Evolutionary conservation across 345 rosid genomes (phyloP).

Genomic region (Iberis pinnata): DNA sequence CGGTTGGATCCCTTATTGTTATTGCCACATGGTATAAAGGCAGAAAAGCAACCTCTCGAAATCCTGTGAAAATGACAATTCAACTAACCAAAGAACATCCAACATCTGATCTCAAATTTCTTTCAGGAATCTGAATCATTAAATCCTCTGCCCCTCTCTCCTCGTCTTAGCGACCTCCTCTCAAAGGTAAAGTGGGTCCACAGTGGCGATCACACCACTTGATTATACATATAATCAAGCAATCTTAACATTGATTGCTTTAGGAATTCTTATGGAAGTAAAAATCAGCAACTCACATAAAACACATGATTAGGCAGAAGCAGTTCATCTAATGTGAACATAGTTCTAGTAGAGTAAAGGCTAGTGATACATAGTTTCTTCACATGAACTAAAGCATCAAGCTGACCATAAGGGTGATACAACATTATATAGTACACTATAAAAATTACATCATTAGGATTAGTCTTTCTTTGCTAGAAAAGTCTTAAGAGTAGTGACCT

Average conservation of each 20-base stretch:
- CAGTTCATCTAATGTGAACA: conserved; percentile 40
- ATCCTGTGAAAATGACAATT: conserved; percentile 27
- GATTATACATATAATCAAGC: conserved; percentile 21
- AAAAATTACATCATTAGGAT: conserved; percentile 54
- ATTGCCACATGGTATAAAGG: conserved; percentile 11
- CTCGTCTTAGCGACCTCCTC: conserved; percentile 22
- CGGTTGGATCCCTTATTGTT: conserved; percentile 7
- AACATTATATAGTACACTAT: conserved; percentile 53
- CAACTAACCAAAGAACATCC: conserved; percentile 29
- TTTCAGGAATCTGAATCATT: conserved; percentile 33
- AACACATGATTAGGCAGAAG: conserved; percentile 24
- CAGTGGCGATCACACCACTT: conserved; percentile 23
- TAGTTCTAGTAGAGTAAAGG: conserved; percentile 36
- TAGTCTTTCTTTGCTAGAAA: conserved; percentile 53
- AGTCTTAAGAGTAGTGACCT: conserved; percentile 64
- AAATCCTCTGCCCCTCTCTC: conserved; percentile 16
- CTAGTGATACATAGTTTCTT: conserved; percentile 38
- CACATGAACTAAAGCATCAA: conserved; percentile 40
- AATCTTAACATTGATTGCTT: conserved; percentile 32
- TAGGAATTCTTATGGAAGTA: conserved; percentile 30
- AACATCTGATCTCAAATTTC: conserved; percentile 15
- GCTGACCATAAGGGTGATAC: conserved; percentile 48
- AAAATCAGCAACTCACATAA: conserved; percentile 14
- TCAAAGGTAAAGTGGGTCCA: conserved; percentile 20
- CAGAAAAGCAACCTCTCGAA: conserved; percentile 18